phyloP scores from a whole-genome alignment of 495 filamentous ascomycete species.

The Letharia columbiana region DNA sequence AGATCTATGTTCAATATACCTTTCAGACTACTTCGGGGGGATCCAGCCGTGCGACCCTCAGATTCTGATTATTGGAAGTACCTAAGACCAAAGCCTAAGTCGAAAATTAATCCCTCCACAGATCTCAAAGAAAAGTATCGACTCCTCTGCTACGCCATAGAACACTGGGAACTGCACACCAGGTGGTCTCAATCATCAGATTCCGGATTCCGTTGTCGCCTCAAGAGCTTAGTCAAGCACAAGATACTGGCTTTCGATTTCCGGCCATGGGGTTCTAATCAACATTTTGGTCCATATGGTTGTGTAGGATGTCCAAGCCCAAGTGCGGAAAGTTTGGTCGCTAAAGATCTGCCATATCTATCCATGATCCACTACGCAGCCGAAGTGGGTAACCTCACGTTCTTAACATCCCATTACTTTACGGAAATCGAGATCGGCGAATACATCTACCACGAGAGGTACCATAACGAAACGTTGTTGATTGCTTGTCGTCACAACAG shows the following conservation, averaged over 20 bases:
- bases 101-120: neutral
- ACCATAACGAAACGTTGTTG: neutral
- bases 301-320: neutral
- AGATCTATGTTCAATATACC: neutral
- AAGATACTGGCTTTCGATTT: neutral
- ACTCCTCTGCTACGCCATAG: neutral
- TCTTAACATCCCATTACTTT: neutral
- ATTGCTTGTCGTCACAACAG: neutral
- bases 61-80: neutral
- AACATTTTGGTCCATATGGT: neutral
- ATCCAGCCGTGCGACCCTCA: neutral
- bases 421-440: neutral
- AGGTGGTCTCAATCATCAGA: neutral
- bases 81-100: neutral
- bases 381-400: neutral
- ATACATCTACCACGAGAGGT: neutral
- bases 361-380: slow-evolving; percentile 1
- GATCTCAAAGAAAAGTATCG: slow-evolving; percentile 3
- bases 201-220: neutral
- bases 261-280: neutral
- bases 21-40: neutral
- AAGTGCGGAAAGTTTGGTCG: neutral
- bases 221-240: neutral
- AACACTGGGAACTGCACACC: neutral
- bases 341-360: neutral